Conservation (phyloP, 345 rosid genomes). For the Xanthoceras sorbifolium region DNA sequence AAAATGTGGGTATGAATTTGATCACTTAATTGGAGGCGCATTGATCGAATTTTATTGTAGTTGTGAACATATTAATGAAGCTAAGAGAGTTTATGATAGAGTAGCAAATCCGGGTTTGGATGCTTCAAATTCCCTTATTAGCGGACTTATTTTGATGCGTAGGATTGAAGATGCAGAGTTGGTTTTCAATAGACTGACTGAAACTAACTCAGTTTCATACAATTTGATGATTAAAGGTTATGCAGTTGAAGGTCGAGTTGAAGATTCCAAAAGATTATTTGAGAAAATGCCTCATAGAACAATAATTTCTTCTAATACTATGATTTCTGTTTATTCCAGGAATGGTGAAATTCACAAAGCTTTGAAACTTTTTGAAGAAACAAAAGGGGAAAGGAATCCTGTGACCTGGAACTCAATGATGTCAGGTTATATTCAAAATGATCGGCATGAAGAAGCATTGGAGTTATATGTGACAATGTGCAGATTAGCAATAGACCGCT, state of each 20-base stretch:
- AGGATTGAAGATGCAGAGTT: constrained; percentile 49
- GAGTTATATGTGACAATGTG: constrained; percentile 39
- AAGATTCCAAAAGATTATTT: constrained; percentile 48
- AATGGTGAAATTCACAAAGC: constrained; percentile 54
- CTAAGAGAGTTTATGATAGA: constrained; percentile 42
- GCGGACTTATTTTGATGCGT: constrained; percentile 35
- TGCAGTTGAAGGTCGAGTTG: constrained; percentile 38
- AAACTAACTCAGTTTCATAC: constrained; percentile 34
- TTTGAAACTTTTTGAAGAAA: constrained; percentile 49
- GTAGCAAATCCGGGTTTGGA: constrained; percentile 33
- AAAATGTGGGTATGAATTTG: constrained; percentile 48
- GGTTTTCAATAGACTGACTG: constrained; percentile 36
- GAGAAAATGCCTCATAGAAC: constrained; percentile 47
- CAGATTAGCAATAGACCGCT: constrained; percentile 27
- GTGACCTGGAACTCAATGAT: constrained; percentile 70
- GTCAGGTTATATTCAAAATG: constrained; percentile 49
- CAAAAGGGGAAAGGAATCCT: constrained; percentile 42
- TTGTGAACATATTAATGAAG: constrained; percentile 48
- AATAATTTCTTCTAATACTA: constrained; percentile 45
- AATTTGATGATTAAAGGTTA: constrained; percentile 64
- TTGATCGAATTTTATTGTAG: constrained; percentile 51
- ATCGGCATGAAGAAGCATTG: constrained; percentile 46
- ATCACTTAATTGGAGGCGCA: constrained; percentile 44
- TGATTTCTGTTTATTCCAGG: constrained; percentile 55
- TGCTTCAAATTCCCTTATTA: constrained; percentile 46